phyloP scores from a whole-genome alignment of 345 rosid species.

The Boechera stricta region DNA sequence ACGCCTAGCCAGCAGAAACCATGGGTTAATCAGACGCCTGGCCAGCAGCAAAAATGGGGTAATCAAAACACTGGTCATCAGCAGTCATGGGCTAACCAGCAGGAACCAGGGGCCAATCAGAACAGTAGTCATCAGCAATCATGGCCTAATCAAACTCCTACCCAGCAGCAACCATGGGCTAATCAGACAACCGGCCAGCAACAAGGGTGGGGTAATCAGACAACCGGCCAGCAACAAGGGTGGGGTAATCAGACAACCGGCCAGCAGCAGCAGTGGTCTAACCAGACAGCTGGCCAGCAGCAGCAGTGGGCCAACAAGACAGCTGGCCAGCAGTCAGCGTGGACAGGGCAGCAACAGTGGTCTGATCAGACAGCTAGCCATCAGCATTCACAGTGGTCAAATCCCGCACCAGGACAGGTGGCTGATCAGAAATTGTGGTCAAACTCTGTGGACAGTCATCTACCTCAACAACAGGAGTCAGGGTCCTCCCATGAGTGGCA shows the following conservation, averaged over 20 bases:
- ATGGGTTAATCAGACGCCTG: not conserved
- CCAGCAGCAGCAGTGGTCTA: slow-evolving; percentile 23
- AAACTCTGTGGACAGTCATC: slow-evolving; percentile 36
- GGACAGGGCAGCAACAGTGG: slow-evolving; percentile 39
- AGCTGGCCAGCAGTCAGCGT: slow-evolving; percentile 27
- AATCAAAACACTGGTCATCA: slow-evolving; percentile 8
- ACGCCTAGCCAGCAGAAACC: slow-evolving; percentile 20
- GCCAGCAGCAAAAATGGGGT: slow-evolving; percentile 32
- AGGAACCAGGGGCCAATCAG: slow-evolving; percentile 25
- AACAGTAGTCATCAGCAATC: slow-evolving; percentile 29
- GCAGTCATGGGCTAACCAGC: slow-evolving; percentile 30
- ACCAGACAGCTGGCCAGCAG: slow-evolving; percentile 36
- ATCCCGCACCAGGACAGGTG: slow-evolving; percentile 8
- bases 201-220: slow-evolving; percentile 27
- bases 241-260: slow-evolving; percentile 12
- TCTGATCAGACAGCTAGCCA: slow-evolving; percentile 42
- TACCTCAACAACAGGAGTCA: slow-evolving; percentile 40
- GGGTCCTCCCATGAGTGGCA: slow-evolving; percentile 28
- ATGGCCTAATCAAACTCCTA: no score
- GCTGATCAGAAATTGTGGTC: slow-evolving; percentile 38
- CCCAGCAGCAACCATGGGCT: slow-evolving; percentile 17
- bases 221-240: slow-evolving; percentile 31
- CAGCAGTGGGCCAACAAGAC: slow-evolving; percentile 32
- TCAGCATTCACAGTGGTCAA: slow-evolving; percentile 42
- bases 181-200: slow-evolving; percentile 6